Base-by-base conservation (phyloP, 1,284 basidiomycete genomes). In the Pisolithus thermaeus region DNA sequence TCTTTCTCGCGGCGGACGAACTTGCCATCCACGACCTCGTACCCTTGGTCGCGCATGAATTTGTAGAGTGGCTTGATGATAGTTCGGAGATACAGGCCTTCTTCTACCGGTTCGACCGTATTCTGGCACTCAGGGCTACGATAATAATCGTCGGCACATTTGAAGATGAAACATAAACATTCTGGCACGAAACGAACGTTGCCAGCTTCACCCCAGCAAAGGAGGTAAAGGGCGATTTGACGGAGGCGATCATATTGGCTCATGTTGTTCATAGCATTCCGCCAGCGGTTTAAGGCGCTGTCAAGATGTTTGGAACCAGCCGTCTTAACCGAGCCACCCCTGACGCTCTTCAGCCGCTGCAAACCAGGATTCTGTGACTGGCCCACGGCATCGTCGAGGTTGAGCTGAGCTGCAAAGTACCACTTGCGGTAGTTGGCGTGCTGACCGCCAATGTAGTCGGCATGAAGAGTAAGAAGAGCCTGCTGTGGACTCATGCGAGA, bases 91-190 rank as follows among this genome's bases (percentile, higher is more conserved):
- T 96, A 99, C 28, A 99, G 75, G 44, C 96, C 96, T 65, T 99
- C 97, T 4, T 92, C 91, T 3, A 98, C 92, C 12, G 95, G 88
- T 55, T 99, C 97, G 51, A 93, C 75, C 58, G 87, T 77, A 73
- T 93, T 97, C 74, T 99, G 97, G 69, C 96, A 99, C 70, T 99
- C 97, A 35, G 95, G 87, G 54, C 92, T 95, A 58, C 96, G 92
- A 71, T 99, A 99, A 70, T 98, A 99, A 74, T 99, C 96, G 70
- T 99, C 96, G 49, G 97, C 96, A 64, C 96, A 99, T 74, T 99
- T 99, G 87, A 99, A 99, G 70, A 99, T 96, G 81, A 98, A 99
- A 75, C 96, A 98, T 50, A 99, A 75, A 64, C 91, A 94, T 68
- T 99, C 96, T 23, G 97, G 95, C 37, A 92, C 88, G 73, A 98